Evolutionary conservation across 2,329 filamentous ascomycete species (phyloP), one percentile per base, ranked within the genome.

Genomic region (Nigrograna mackinnonii): DNA sequence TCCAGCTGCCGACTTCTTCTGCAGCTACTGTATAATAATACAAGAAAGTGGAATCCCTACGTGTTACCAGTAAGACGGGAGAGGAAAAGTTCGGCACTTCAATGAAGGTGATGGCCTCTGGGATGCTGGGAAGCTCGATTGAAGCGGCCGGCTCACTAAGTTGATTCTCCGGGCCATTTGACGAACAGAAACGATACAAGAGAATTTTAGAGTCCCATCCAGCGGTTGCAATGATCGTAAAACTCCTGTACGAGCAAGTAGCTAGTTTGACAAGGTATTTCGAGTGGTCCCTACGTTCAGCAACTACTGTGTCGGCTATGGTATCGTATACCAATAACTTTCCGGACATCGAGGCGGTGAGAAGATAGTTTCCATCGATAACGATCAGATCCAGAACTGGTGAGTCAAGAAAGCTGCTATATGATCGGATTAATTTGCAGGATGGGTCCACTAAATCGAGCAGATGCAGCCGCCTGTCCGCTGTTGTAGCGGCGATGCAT

Each of bases 291-390:
- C 73, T 76, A 34, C 80, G 70, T 43, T 69, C 69, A 20, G 76
- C 73, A 13, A 80, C 43, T 2, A 75, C 52, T 18, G 63, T 54
- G 13, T 70, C 67, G 19, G 52, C 49, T n/a, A 41, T 40, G 12
- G 67, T 62, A 45, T 75, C 62, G 46, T 76, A 77, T 2, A 83
- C 62, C 21, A 75, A 56, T 4, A 84, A 53, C 40, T 78, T 75
- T 4, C 82, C 82, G 7, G 80, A 83, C 81, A 84, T 84, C 33
- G 75, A 79, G 14, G 76, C 74, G 37, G 76, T 69, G n/a, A 83
- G 57, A 12, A 81, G 50, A 50, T 74, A 73, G 4, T 68, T 67
- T n/a, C 68, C 50, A 5, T 64, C 52, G 5, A 81, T 47, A 5
- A 71, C 64, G 20, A 67, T 59, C 38, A 74, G 70, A 16, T 79